Base-by-base conservation (phyloP, 75 land plant genomes). In the Picea sitchensis region DNA sequence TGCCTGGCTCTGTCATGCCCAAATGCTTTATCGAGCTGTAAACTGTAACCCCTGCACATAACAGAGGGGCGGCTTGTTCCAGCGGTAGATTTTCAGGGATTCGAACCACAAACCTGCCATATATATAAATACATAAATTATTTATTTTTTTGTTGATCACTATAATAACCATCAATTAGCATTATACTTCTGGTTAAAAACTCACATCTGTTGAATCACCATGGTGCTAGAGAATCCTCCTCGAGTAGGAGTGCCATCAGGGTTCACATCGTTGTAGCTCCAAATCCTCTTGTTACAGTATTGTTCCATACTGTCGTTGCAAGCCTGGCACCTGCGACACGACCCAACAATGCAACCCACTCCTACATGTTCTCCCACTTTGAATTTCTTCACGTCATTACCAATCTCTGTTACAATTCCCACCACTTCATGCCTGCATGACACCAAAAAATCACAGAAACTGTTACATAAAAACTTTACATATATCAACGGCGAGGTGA, bases 41-140 rank as follows among this genome's bases (percentile, higher is more conserved):
- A 12, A 91, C 93, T 5, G 99, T 96, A 54, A 96, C 79, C 9
- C 98, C 99, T 0, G 99, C 99, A 75, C 99, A 96, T 72, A 96
- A 75, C 26, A 96, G 86, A 4, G 99, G 99, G 58, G 99, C 99
- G 17, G 95, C 99, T 58, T 86, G 92, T 73, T 96, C 99, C 58
- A 91, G 80, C 4, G 90, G 81, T 61, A 96, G 73, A 3, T 83
- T 87, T 0, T 87, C 88, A 0, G 99, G 99, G 0, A 96, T 92
- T 31, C 65, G 82, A 80, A 94, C 88, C 74, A 92, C 93, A 79
- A 92, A 93, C 81, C 99, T 96, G 83, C 15, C 23, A 15, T 32
- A 67, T 30, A 14, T 4, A 0, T 36, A 36, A 36, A 1, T 36
- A 36, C 2, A 1, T 36, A 36, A 36, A 1, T 36, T 36, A 36